phyloP scores from a whole-genome alignment of 352 stramenopile species.

The Phytophthora europaea region DNA sequence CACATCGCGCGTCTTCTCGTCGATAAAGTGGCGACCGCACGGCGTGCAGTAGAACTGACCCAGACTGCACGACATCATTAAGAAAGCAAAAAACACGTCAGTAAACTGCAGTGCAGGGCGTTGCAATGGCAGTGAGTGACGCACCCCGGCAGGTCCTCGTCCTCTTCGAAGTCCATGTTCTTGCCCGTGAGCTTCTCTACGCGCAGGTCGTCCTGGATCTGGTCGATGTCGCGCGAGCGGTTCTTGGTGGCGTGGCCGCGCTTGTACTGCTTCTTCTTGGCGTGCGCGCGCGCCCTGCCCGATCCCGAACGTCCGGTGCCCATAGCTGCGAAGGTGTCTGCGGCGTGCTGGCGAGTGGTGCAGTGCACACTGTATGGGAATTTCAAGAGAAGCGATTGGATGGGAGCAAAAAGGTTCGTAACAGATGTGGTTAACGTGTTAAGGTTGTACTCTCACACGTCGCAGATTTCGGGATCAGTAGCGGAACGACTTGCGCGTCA shows the following conservation, averaged over 20 bases:
- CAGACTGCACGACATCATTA: conserved; percentile 61
- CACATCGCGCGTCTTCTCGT: conserved; percentile 79
- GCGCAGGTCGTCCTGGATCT: conserved; percentile 90
- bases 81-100: too few species aligned
- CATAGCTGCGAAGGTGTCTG: conserved; percentile 21
- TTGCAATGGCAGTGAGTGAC: conserved; percentile 9
- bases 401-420: conserved; percentile 31
- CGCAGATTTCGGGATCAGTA: conserved; percentile 55
- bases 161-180: conserved; percentile 73
- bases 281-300: conserved; percentile 73
- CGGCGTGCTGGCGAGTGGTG: conserved; percentile 2
- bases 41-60: conserved; percentile 92
- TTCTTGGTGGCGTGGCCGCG: conserved; percentile 86
- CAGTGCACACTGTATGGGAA: conserved; percentile 13
- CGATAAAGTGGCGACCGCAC: conserved; percentile 89
- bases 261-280: conserved; percentile 92
- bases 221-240: conserved; percentile 82
- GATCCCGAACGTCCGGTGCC: conserved; percentile 53
- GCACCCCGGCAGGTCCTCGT: conserved; percentile 87
- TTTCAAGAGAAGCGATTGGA: conserved; percentile 36
- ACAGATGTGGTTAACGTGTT: conserved; percentile 22
- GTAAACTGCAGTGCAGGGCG: not conserved
- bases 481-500: conserved; percentile 66
- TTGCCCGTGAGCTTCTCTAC: conserved; percentile 71
- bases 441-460: conserved; percentile 30